Evolutionary conservation across 257 asterid species (phyloP).

Genomic region (Knoxia roxburghii): DNA sequence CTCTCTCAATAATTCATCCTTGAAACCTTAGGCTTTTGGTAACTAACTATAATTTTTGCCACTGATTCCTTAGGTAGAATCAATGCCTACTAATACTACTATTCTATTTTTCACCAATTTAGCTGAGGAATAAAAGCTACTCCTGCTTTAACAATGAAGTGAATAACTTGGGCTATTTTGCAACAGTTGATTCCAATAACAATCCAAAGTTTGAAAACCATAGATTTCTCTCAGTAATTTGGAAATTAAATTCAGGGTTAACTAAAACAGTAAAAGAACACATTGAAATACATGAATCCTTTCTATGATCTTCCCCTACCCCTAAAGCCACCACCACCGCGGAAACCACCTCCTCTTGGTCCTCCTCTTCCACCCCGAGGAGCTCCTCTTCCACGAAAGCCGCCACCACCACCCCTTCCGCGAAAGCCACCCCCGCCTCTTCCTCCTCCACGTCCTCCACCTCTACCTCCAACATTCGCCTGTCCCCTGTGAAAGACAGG

Average conservation of each 20-base stretch:
- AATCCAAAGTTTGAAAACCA: background rate
- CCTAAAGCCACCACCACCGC: conserved; percentile 71
- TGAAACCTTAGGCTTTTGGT: too few relatives aligned
- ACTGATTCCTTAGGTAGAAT: background rate
- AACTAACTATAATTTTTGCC: background rate
- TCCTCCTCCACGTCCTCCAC: conserved; percentile 58
- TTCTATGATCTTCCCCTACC: conserved; percentile 65
- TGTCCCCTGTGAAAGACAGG: conserved; percentile 46
- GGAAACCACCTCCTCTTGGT: conserved; percentile 38
- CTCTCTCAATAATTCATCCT: background rate
- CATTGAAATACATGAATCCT: conserved; percentile 11
- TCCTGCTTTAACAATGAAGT: background rate
- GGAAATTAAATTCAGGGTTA: conserved; percentile 12
- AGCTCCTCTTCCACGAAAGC: conserved; percentile 58
- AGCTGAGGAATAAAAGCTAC: background rate
- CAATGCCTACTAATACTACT: background rate
- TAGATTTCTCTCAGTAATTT: background rate
- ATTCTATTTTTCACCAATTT: background rate
- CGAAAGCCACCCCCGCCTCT: conserved; percentile 61
- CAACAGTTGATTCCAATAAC: conserved; percentile 11
- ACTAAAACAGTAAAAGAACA: conserved; percentile 5
- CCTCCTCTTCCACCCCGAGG: conserved; percentile 73
- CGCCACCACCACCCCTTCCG: conserved; percentile 62
- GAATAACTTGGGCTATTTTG: background rate
- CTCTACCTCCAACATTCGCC: conserved; percentile 34